Conservation (phyloP, 495 filamentous ascomycete species). For the Daldinia childiae region DNA sequence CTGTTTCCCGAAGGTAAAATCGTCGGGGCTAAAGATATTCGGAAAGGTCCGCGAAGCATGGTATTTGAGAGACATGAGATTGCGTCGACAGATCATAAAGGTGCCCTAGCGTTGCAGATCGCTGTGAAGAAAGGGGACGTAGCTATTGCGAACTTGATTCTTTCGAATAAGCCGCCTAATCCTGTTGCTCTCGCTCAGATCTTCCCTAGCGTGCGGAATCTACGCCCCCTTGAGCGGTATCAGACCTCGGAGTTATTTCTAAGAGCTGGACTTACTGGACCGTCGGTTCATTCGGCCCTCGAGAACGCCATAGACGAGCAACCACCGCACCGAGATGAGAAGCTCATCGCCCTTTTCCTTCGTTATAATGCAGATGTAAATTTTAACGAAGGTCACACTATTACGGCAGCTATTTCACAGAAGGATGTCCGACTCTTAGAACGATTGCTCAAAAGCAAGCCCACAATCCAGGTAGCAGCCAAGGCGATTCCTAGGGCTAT, state of each 20-base stretch:
- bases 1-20: conserved; percentile 48
- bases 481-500: conserved; percentile 52
- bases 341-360: conserved; percentile 55
- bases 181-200: conserved; percentile 50
- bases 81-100: conserved; percentile 57
- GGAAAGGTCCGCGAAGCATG: conserved; percentile 42
- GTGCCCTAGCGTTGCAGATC: conserved; percentile 53
- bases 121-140: conserved; percentile 50
- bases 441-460: conserved; percentile 50
- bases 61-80: conserved; percentile 52
- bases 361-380: conserved; percentile 56
- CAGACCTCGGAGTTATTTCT: conserved; percentile 54
- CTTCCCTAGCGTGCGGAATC: conserved; percentile 49
- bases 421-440: conserved; percentile 52
- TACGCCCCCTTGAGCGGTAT: conserved; percentile 49
- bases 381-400: conserved; percentile 54
- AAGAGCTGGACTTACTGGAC: conserved; percentile 48
- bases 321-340: conserved; percentile 52
- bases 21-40: conserved; percentile 33
- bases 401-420: conserved; percentile 53
- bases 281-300: conserved; percentile 50
- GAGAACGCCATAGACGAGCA: conserved; percentile 56
- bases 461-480: conserved; percentile 49
- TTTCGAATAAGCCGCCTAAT: conserved; percentile 50
- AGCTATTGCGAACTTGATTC: conserved; percentile 51